Percentiles rank a stretch among this genome's conserved stretches.
Evolutionary conservation across 2,329 filamentous ascomycete genomes (phyloP).

Genomic region (Fusarium pilosicola): DNA sequence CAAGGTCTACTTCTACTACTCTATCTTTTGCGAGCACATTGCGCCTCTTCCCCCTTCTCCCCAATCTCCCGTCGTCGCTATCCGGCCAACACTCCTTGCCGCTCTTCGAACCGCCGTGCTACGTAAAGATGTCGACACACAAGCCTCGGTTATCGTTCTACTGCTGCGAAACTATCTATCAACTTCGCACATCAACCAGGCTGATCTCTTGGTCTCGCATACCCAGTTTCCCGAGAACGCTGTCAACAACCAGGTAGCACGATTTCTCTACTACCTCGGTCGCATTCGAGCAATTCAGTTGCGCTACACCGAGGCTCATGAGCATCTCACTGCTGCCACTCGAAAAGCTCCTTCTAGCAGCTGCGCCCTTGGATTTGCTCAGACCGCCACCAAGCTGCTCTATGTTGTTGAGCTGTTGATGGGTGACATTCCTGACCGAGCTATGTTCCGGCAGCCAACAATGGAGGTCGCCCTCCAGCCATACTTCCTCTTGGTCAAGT

Average conservation of each 20-base stretch:
- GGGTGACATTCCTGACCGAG: slow-evolving; percentile 97
- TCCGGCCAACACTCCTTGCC: slow-evolving; percentile 85
- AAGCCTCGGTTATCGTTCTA: slow-evolving; percentile 93
- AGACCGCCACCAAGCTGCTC: slow-evolving; percentile 95
- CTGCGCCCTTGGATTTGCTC: slow-evolving; percentile 92
- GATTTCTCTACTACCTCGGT: slow-evolving; percentile 96
- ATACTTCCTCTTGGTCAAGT: slow-evolving; percentile 93
- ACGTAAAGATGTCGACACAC: slow-evolving; percentile 96
- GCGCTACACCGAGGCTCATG: slow-evolving; percentile 95
- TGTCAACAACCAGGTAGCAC: slow-evolving; percentile 96
- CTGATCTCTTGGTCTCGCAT: slow-evolving; percentile 93
- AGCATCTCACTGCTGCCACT: slow-evolving; percentile 91
- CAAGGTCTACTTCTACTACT: slow-evolving; percentile 98
- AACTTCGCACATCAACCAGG: slow-evolving; percentile 96
- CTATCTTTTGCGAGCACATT: slow-evolving; percentile 92
- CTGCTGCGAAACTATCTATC: slow-evolving; percentile 95
- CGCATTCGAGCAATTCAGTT: slow-evolving; percentile 96
- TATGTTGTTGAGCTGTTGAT: slow-evolving; percentile 96
- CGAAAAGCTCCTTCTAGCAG: slow-evolving; percentile 92
- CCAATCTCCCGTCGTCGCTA: slow-evolving; percentile 85
- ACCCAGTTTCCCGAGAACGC: slow-evolving; percentile 94
- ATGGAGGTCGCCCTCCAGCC: slow-evolving; percentile 90
- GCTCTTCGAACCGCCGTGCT: slow-evolving; percentile 95
- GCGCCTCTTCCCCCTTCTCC: slow-evolving; percentile 88
- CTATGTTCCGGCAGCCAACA: slow-evolving; percentile 88